These are phyloP conservation scores for Acacia crassicarpa DNA, from an alignment of 306 rosid species.

Conservation along the genomic window DNA sequence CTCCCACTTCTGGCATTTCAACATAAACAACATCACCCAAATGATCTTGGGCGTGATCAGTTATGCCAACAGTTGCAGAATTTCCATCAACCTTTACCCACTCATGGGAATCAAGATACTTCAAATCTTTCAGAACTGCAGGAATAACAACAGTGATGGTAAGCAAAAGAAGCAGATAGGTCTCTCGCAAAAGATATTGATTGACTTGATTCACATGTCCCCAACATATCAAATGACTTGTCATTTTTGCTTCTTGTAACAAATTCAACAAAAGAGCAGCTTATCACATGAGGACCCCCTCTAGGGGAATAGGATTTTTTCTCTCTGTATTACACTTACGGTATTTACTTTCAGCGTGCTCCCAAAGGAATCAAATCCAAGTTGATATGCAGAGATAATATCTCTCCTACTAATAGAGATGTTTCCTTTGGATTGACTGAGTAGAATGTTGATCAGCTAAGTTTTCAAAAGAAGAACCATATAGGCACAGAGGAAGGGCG, in stretches of 20 bases:
- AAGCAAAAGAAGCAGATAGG: conserved; percentile 5
- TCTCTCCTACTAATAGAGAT: not conserved
- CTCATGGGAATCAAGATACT: conserved; percentile 80
- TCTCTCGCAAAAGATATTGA: conserved; percentile 15
- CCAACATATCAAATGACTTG: conserved; percentile 12
- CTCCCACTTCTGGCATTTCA: conserved; percentile 85
- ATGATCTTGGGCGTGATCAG: conserved; percentile 96
- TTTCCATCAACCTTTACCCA: conserved; percentile 90
- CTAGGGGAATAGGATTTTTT: not conserved
- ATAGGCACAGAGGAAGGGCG: not conserved
- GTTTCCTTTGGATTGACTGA: not conserved
- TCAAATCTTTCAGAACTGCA: conserved; percentile 78
- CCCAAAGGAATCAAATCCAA: not conserved
- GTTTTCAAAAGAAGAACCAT: not conserved
- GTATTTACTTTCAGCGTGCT: not conserved
- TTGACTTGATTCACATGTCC: conserved; percentile 11
- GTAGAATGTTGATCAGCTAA: not conserved
- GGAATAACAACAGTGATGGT: conserved; percentile 16
- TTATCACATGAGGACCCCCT: not conserved
- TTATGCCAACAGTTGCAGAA: conserved; percentile 76
- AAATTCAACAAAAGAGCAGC: not conserved
- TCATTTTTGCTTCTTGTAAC: not conserved
- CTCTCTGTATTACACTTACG: not conserved
- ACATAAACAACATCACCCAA: conserved; percentile 95
- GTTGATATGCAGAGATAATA: not conserved